These are phyloP conservation scores for Emericellopsis cladophorae DNA, from an alignment of 2,329 filamentous ascomycete species.

Conservation along the genomic window DNA sequence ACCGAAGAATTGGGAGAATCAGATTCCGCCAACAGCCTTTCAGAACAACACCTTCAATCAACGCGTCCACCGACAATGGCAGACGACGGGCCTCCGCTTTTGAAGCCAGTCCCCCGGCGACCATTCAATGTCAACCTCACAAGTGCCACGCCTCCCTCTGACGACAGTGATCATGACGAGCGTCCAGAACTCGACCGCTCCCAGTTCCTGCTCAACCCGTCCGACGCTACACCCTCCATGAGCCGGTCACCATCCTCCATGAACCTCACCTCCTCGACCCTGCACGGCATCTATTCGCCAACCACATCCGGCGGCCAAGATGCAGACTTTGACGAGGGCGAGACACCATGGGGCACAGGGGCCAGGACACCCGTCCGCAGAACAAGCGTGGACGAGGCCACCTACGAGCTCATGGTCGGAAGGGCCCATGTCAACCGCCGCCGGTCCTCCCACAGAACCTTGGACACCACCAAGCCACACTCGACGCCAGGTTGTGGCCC, in stretches of 20 bases:
- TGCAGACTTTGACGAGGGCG: slow-evolving; percentile 35
- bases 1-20: too few relatives aligned
- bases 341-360: slow-evolving; percentile 69
- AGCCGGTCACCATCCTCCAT: slow-evolving; percentile 66
- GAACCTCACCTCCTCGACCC: slow-evolving; percentile 79
- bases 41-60: neutral
- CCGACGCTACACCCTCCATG: slow-evolving; percentile 20
- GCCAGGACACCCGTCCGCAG: slow-evolving; percentile 51
- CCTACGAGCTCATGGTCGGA: slow-evolving; percentile 29
- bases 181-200: slow-evolving; percentile 3
- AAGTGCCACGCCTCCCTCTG: slow-evolving; percentile 29
- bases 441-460: slow-evolving; percentile 19
- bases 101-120: slow-evolving; percentile 60
- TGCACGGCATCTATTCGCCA: slow-evolving; percentile 82
- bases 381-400: slow-evolving; percentile 28
- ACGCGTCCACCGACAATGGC: slow-evolving; percentile 14
- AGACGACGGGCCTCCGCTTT: slow-evolving; percentile 37
- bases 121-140: slow-evolving; percentile 49
- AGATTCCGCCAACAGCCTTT: too few relatives aligned
- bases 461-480: slow-evolving; percentile 10
- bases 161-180: slow-evolving; percentile 15
- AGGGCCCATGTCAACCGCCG: slow-evolving; percentile 20
- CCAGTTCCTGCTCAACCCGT: neutral
- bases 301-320: slow-evolving; percentile 39
- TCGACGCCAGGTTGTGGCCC: slow-evolving; percentile 5